Percentiles rank a stretch among this genome's conserved stretches.
These are phyloP conservation scores for Hemileccinum rubropunctum DNA, from an alignment of 768 basidiomycete species.

Conservation along the genomic window DNA sequence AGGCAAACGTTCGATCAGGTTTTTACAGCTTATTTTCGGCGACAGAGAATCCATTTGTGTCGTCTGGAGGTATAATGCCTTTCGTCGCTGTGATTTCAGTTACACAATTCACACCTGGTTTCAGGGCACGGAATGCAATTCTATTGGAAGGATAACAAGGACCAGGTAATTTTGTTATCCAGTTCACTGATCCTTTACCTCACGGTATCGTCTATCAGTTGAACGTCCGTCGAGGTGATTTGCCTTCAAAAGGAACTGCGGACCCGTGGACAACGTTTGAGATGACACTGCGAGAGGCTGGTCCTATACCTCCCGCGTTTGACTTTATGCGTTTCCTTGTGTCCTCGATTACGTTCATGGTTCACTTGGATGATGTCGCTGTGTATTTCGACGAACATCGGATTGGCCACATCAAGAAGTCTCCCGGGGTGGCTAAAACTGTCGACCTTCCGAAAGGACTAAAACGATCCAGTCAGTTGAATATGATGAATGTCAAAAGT, in stretches of 20 bases:
- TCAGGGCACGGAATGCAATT: conserved; percentile 91
- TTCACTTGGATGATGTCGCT: conserved; percentile 67
- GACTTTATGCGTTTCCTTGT: conserved; percentile 88
- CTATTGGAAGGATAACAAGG: conserved; percentile 95
- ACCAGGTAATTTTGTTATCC: no score
- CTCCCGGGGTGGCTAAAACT: conserved; percentile 47
- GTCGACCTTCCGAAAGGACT: conserved; percentile 56
- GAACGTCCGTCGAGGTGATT: no score
- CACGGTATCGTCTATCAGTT: no score
- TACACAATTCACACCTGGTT: not conserved
- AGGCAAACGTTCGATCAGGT: conserved; percentile 42
- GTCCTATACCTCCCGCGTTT: conserved; percentile 76
- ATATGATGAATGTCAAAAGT: conserved; percentile 65
- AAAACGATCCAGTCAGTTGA: conserved; percentile 51
- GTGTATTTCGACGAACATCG: conserved; percentile 81
- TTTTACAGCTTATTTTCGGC: conserved; percentile 83
- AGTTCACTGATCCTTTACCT: no score
- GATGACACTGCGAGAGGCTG: conserved; percentile 81
- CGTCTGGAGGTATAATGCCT: conserved; percentile 79
- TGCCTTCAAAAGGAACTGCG: no score
- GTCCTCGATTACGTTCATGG: conserved; percentile 93
- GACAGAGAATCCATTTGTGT: conserved; percentile 81
- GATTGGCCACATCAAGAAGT: conserved; percentile 65
- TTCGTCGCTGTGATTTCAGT: not conserved
- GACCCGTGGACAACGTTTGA: conserved; percentile 90